These are phyloP conservation scores for Mollisia scopiformis DNA, from an alignment of 2,329 filamentous ascomycete species.

Conservation along the genomic window DNA sequence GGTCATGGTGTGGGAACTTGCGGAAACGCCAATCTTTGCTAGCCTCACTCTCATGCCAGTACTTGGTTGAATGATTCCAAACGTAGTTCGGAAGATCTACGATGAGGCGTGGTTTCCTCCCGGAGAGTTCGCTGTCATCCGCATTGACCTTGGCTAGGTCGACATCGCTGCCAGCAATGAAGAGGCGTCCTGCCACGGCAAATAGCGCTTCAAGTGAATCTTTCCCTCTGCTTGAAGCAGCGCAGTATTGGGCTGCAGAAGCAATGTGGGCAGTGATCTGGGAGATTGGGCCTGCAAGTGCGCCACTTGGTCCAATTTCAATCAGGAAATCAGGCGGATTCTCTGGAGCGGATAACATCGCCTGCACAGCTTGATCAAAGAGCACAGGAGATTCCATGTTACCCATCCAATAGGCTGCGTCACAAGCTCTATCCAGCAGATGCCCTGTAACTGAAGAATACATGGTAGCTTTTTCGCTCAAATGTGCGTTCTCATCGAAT, in stretches of 20 bases:
- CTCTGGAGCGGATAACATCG: too few species aligned
- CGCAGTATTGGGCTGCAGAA: conserved; percentile 25
- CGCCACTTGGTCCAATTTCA: conserved; percentile 40
- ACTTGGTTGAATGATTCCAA: conserved; percentile 55
- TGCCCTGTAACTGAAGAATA: conserved; percentile 3
- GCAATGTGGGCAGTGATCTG: conserved; percentile 38
- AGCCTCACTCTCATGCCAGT: conserved; percentile 56
- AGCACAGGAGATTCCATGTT: conserved; percentile 25
- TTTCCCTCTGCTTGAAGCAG: conserved; percentile 53
- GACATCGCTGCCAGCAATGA: conserved; percentile 1
- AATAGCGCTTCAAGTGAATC: conserved; percentile 47
- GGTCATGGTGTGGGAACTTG: conserved; percentile 49
- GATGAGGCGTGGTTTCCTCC: too few species aligned
- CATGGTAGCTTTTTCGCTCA: neutral
- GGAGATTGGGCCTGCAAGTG: conserved; percentile 36
- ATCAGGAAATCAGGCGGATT: conserved; percentile 21
- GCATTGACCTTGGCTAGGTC: conserved; percentile 40
- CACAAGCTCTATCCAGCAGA: neutral
- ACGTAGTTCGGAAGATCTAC: conserved; percentile 51
- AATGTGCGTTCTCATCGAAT: neutral
- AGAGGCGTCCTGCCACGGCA: conserved; percentile 40
- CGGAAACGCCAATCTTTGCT: conserved; percentile 49
- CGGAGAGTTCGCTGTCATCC: neutral
- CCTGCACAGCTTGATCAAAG: conserved; percentile 15
- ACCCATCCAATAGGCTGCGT: conserved; percentile 19